Evolutionary conservation across 495 filamentous ascomycete genomes (phyloP), one percentile per base, ranked within the genome.

Genomic region (Penicillium canariense): DNA sequence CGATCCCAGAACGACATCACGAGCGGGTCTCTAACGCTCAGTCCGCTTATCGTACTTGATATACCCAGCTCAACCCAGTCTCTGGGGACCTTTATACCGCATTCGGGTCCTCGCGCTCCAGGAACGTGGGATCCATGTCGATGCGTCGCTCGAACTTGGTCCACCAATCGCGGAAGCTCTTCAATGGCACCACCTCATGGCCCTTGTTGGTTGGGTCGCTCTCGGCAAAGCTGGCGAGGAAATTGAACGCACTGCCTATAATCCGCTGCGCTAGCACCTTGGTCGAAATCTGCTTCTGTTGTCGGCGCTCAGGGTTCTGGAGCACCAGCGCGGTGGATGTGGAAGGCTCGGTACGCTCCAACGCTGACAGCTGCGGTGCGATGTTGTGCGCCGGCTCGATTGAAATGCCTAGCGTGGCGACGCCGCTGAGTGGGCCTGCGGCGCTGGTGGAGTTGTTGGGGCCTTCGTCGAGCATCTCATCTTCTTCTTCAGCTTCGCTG

Each of bases 111-210:
- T 87, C 88, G 63, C 89, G 82, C 68, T 97, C 92, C 60, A 99
- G 75, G 71, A 97, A 97, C 7, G 81, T 75, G 2, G 95, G 95
- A 76, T 99, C 94, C 51, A 81, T 74, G 66, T 91, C 86, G 26
- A 97, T 78, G 70, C 83, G 87, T 34, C 82, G 82, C 83, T 99
- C 94, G 76, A 99, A 99, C 72, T 96, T 97, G 46, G 72, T 78
- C 94, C 94, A 99, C 94, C 95, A 99, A 49, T 96, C 91, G 67
- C 88, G 85, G 70, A 99, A 97, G 11, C 86, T 87, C 73, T 86
- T 89, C 50, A 99, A 66, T 30, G 95, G 90, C 20, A 99, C 88
- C 11, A 95, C 84, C 66, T 97, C 93, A 45, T 87, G 80, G 10
- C 82, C 88, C 31, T 73, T 78, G 15, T 61, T 57, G 9, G 53